These are phyloP conservation scores for Aphanomyces euteiches DNA, from an alignment of 352 stramenopile genomes.

Conservation along the genomic window DNA sequence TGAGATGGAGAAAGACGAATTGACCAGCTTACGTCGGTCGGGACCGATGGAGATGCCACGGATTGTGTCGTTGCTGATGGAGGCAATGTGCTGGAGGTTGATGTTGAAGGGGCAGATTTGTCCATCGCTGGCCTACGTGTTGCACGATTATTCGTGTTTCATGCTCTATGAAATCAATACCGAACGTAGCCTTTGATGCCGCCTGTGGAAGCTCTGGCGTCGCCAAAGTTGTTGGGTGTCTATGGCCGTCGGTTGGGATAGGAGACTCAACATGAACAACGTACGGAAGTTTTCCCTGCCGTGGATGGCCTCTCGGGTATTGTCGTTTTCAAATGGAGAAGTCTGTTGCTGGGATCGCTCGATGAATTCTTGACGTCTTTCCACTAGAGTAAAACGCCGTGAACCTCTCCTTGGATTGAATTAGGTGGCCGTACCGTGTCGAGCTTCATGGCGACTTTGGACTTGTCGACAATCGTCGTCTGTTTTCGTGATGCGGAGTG, in stretches of 20 bases:
- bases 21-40: too few relatives aligned
- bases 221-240: slow-evolving; percentile 15
- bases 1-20: too few relatives aligned
- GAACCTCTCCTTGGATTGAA: background rate
- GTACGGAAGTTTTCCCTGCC: background rate
- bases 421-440: background rate
- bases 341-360: slow-evolving; percentile 5
- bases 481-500: background rate
- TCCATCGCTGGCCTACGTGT: background rate
- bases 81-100: too few relatives aligned
- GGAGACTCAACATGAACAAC: background rate
- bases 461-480: slow-evolving; percentile 20
- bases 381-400: background rate
- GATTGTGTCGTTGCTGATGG: too few relatives aligned
- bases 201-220: background rate
- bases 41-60: background rate
- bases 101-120: background rate
- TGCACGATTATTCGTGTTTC: background rate
- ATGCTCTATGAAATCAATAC: slow-evolving; percentile 5
- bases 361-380: slow-evolving; percentile 24
- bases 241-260: background rate
- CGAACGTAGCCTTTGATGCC: slow-evolving; percentile 29
- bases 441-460: slow-evolving; percentile 16
- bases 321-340: background rate
- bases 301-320: slow-evolving; percentile 24